These are phyloP conservation scores for Plasmodium gonderi DNA, from an alignment of 169 alveolate genomes.

Conservation along the genomic window DNA sequence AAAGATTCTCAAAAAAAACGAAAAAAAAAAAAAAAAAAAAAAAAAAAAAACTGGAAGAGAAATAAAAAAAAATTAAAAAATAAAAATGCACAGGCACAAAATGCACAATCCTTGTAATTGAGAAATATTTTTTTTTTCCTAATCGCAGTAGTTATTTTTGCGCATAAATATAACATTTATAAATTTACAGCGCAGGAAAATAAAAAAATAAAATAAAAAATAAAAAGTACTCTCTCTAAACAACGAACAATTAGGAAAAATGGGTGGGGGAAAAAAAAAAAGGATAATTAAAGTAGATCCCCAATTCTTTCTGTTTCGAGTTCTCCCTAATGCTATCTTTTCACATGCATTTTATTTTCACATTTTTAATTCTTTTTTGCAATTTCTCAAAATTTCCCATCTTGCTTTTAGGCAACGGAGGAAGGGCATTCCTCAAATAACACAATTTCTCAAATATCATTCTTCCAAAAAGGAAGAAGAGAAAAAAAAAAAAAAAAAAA, in stretches of 20 bases:
- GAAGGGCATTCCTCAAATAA: neutral
- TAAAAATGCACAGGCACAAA: neutral
- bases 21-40: neutral
- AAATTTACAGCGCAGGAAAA: neutral
- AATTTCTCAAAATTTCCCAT: neutral
- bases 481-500: neutral
- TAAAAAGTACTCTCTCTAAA: neutral
- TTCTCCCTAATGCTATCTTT: neutral
- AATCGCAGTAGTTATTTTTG: neutral
- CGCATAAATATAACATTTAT: neutral
- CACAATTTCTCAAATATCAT: neutral
- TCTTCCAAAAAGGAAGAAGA: neutral
- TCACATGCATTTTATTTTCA: neutral
- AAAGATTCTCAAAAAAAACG: neutral
- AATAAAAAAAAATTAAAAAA: neutral
- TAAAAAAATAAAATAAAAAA: constrained; percentile 16
- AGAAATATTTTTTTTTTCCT: neutral
- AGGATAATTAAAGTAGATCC: neutral
- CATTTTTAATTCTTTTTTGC: neutral
- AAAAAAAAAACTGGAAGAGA: neutral
- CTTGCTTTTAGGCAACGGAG: neutral
- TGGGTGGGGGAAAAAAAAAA: neutral
- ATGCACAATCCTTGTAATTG: neutral
- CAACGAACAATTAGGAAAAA: neutral
- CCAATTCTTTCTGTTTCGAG: neutral